These are phyloP conservation scores for Trametes cinnabarina DNA, from an alignment of 768 basidiomycete genomes.

Conservation along the genomic window DNA sequence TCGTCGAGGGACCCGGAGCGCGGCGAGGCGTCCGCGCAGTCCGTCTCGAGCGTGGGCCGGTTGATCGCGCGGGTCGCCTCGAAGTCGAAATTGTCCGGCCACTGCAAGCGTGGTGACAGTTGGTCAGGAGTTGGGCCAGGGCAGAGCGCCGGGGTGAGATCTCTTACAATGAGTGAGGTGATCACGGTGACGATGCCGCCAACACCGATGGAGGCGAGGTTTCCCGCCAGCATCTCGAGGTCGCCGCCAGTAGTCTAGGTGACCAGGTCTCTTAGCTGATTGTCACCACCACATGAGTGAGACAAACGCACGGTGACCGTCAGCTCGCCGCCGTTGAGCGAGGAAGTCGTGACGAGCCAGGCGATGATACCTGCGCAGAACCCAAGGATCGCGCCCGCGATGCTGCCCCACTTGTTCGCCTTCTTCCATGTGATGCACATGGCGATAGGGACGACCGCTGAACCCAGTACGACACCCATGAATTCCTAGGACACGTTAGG, in stretches of 20 bases:
- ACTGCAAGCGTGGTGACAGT: constrained; percentile 39
- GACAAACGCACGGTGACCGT: constrained; percentile 56
- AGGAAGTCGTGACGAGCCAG: constrained; percentile 82
- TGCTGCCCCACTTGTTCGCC: constrained; percentile 84
- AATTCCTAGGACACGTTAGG: constrained; percentile 51
- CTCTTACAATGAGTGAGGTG: constrained; percentile 63
- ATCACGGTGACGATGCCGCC: constrained; percentile 74
- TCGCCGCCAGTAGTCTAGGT: constrained; percentile 36
- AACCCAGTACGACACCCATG: constrained; percentile 86
- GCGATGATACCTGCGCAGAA: constrained; percentile 69
- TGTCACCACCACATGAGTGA: no score
- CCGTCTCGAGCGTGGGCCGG: constrained; percentile 28
- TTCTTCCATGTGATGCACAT: constrained; percentile 81
- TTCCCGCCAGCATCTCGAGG: constrained; percentile 83
- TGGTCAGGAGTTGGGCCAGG: background rate
- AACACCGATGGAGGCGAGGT: constrained; percentile 79
- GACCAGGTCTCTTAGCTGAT: no score
- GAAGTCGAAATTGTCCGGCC: constrained; percentile 84
- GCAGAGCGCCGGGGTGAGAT: background rate
- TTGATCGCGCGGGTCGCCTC: constrained; percentile 79
- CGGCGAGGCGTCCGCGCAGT: constrained; percentile 1
- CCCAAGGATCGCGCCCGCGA: constrained; percentile 69
- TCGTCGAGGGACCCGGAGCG: constrained; percentile 29
- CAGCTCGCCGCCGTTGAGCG: constrained; percentile 66
- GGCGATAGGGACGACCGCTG: constrained; percentile 84